Base-by-base conservation (phyloP, 345 rosid species). In the Alliaria petiolata region DNA sequence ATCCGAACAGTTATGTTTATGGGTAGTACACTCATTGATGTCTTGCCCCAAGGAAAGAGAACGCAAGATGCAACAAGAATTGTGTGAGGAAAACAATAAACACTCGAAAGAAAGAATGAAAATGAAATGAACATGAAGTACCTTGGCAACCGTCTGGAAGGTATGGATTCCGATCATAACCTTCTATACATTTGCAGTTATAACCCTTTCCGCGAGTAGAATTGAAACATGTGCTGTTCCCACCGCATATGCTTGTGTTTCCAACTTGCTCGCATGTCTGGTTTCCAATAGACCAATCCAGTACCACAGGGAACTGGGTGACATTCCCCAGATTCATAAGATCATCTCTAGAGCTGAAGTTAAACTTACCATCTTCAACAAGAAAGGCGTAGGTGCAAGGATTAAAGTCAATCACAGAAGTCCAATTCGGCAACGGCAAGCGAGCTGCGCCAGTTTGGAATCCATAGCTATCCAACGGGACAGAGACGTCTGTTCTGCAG, bases 321-420 rank as follows among this genome's bases (percentile, higher is more conserved):
- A 50, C 0, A 34, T 13, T 16, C 16, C 7, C 8, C 1, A 53
- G 36, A 15, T 66, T 3, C 10, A 0, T 0, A 22, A 75, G 65
- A 38, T 77, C 72, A 0, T 12, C 3, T 0, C 0, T 0, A 3
- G 47, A 0, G 8, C 10, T 0, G 50, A 81, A 83, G 1, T 71
- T 15, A 63, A 54, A 81, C 2, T 0, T 0, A 2, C 40, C 59
- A 2, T 71, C 35, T 52, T 79, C 79, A 0, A 42, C 81, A 0
- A 83, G 20, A 62, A 83, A 81, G 7, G 83, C 80, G 2, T 71
- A 77, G 46, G 8, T 26, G 34, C 83, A 79, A 0, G 22, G 55
- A 49, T 3, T 25, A 25, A 1, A 1, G 3, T 25, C 3, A 3
- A n/a, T 1, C 2, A 25, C 26, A 3, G 2, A 25, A 25, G 26